phyloP scores from a whole-genome alignment of 352 stramenopile genomes.

The Pilasporangium apinafurcum region DNA sequence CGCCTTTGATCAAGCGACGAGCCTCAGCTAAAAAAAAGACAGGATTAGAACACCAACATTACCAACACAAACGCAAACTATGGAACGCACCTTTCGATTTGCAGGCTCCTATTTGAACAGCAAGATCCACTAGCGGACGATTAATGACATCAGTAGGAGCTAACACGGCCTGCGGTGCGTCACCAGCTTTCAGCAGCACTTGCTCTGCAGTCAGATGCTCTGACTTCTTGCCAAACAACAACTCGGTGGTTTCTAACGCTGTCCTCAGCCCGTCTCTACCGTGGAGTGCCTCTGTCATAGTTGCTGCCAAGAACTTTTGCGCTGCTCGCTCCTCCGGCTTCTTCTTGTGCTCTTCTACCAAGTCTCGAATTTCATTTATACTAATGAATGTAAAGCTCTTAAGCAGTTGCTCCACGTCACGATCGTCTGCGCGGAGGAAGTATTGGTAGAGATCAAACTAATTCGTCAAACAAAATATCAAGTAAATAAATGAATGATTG shows the following conservation, averaged over 20 bases:
- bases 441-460: slow-evolving; percentile 93
- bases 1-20: slow-evolving; percentile 93
- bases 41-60: background rate
- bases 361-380: slow-evolving; percentile 88
- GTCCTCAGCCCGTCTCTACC: slow-evolving; percentile 73
- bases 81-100: slow-evolving; percentile 85
- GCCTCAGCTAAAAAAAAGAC: slow-evolving; percentile 75
- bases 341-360: slow-evolving; percentile 74
- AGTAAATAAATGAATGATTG: background rate
- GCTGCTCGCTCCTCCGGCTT: slow-evolving; percentile 74
- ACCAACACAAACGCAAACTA: background rate
- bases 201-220: slow-evolving; percentile 55
- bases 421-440: slow-evolving; percentile 85
- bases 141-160: slow-evolving; percentile 51
- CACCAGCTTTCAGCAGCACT: slow-evolving; percentile 60
- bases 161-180: slow-evolving; percentile 42
- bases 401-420: slow-evolving; percentile 93
- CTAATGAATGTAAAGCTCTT: slow-evolving; percentile 98
- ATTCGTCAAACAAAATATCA: slow-evolving; percentile 4
- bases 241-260: slow-evolving; percentile 50
- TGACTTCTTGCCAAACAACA: slow-evolving; percentile 64
- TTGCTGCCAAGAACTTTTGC: slow-evolving; percentile 62
- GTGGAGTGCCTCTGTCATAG: slow-evolving; percentile 93
- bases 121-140: slow-evolving; percentile 88
- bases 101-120: slow-evolving; percentile 79